Conservation (phyloP, 768 basidiomycete species). For the Suillus lakei region DNA sequence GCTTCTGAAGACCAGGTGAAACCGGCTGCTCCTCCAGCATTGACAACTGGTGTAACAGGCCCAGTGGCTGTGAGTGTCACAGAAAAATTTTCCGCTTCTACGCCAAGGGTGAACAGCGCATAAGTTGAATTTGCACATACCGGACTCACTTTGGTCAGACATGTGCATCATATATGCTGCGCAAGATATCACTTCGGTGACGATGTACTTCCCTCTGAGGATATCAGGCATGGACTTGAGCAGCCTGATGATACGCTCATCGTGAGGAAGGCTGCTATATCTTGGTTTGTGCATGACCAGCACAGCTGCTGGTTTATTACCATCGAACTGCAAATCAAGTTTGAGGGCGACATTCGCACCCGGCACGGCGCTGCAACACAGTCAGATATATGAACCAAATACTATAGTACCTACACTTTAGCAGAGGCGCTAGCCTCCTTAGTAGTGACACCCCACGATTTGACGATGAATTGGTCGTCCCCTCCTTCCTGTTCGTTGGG, state of each 20-base stretch:
- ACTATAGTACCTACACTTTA: conserved; percentile 24
- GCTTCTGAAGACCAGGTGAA: not conserved
- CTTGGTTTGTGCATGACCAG: conserved; percentile 38
- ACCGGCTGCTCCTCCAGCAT: not conserved
- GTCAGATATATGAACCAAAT: not conserved
- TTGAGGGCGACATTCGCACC: conserved; percentile 36
- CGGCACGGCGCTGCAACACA: conserved; percentile 10
- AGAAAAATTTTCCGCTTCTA: not conserved
- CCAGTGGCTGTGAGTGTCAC: not conserved
- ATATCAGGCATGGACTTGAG: not conserved
- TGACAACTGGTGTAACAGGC: not conserved
- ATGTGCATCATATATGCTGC: not conserved
- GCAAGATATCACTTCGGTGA: not conserved
- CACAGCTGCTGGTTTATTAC: conserved; percentile 35
- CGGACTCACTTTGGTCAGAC: not conserved
- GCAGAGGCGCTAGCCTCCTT: conserved; percentile 14
- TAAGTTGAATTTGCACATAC: not conserved
- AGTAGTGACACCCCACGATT: conserved; percentile 27
- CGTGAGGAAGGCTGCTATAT: conserved; percentile 16
- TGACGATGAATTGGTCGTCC: conserved; percentile 27
- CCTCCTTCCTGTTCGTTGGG: conserved; percentile 13
- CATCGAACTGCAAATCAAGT: conserved; percentile 38
- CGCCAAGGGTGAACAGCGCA: not conserved
- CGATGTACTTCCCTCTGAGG: not conserved
- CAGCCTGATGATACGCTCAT: not conserved